Conservation (phyloP, 768 basidiomycete species). For the Neoboletus brunneissimus region DNA sequence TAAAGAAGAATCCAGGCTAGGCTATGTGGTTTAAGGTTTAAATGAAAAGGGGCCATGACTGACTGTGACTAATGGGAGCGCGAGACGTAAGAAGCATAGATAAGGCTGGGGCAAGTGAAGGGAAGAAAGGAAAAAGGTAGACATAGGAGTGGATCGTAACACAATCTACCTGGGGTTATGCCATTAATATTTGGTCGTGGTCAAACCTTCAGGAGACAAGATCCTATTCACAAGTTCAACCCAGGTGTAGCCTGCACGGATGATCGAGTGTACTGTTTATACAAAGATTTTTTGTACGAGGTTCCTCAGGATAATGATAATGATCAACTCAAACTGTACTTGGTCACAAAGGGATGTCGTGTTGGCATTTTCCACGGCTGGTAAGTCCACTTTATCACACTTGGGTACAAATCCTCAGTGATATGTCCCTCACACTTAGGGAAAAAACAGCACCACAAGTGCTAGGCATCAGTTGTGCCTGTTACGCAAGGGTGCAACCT, state of each 20-base stretch:
- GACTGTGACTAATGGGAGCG: no score
- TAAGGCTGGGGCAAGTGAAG: no score
- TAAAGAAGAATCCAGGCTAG: no score
- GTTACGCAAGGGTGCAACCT: not conserved
- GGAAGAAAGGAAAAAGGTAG: no score
- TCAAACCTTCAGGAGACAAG: not conserved
- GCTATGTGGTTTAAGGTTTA: no score
- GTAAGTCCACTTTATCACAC: not conserved
- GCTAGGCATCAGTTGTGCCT: not conserved
- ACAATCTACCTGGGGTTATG: not conserved
- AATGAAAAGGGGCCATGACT: no score
- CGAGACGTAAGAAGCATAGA: no score
- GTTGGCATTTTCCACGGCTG: not conserved
- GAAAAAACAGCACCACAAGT: not conserved
- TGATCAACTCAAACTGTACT: not conserved
- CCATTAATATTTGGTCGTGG: not conserved
- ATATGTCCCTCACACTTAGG: not conserved
- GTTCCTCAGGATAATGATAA: not conserved
- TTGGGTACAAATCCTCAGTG: not conserved
- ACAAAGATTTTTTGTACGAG: not conserved
- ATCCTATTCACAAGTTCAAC: not conserved
- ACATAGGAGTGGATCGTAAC: no score
- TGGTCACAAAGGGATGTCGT: not conserved
- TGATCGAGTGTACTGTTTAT: not conserved
- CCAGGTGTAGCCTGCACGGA: not conserved